A percentile compares a stretch with the other conserved stretches of the same genome.
Conservation (phyloP, 768 basidiomycete species). For the Suillus occidentalis region DNA sequence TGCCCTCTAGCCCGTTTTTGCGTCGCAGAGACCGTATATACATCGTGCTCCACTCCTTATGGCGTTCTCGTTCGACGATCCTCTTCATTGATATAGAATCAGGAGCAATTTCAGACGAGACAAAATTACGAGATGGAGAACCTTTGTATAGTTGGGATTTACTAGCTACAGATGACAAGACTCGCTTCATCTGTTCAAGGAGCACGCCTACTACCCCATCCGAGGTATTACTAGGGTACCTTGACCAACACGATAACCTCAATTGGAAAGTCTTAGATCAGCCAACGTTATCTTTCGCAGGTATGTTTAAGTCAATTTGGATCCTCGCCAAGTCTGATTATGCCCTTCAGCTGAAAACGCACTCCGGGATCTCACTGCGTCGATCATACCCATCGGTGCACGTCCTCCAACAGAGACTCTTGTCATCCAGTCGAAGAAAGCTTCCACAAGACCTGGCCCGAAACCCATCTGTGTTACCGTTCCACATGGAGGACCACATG, state of each 20-base stretch:
- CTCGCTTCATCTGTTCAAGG: slow-evolving; percentile 46
- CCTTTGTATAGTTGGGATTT: slow-evolving; percentile 54
- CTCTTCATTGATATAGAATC: slow-evolving; percentile 43
- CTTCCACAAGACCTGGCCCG: slow-evolving; percentile 13
- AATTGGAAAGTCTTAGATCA: slow-evolving; percentile 45
- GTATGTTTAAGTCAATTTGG: slow-evolving; percentile 32
- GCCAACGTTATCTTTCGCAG: slow-evolving; percentile 37
- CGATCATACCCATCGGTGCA: slow-evolving; percentile 50
- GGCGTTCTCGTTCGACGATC: slow-evolving; percentile 54
- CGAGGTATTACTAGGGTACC: slow-evolving; percentile 49
- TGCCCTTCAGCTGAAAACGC: slow-evolving; percentile 39
- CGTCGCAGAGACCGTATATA: slow-evolving; percentile 17
- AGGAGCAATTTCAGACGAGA: slow-evolving; percentile 40
- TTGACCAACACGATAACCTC: slow-evolving; percentile 25
- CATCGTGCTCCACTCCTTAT: slow-evolving; percentile 49
- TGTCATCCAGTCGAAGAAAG: slow-evolving; percentile 39
- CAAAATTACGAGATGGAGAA: slow-evolving; percentile 13
- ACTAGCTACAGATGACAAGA: slow-evolving; percentile 45
- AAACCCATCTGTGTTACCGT: slow-evolving; percentile 48
- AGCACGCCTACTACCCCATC: slow-evolving; percentile 49
- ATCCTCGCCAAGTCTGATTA: neutral
- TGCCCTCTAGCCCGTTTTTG: slow-evolving; percentile 45
- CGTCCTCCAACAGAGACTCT: slow-evolving; percentile 53
- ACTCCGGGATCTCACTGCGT: slow-evolving; percentile 40
- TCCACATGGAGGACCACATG: slow-evolving; percentile 69